Evolutionary conservation across 2,329 filamentous ascomycete genomes (phyloP), one percentile per base, ranked within the genome.

Genomic region (Trichoderma atroviride): DNA sequence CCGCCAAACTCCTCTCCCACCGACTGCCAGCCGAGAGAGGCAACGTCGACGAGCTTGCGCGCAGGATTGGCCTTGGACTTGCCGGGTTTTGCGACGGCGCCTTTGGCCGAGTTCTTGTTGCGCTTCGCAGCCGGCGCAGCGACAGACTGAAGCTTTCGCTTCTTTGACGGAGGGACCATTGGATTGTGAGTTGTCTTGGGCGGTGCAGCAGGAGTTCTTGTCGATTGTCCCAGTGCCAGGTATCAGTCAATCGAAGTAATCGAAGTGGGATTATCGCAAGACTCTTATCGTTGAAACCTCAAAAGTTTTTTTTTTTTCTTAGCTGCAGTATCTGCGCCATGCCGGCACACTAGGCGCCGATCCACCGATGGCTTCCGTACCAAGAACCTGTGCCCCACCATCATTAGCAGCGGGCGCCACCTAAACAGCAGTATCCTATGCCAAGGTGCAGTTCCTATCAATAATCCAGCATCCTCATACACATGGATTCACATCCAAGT

Each of bases 1-100:
- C 92, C 94, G 75, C 91, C 96, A 79, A 99, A 97, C 0, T 96
- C 96, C 72, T 96, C 94, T n/a, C 92, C 92, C 81, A 97, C 93
- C 57, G 95, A 89, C 74, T 86, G 83, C 88, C 88, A 91, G 77
- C 81, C 78, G 55, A 91, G 79, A 1, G 84, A 80, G 71, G 84
- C 79, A 35, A 83, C 79, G 55, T 82, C 80, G 27, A 87, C 80
- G 2, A 81, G 76, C 50, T 71, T 73, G 53, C 72, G 76, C 24
- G 70, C 57, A 47, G 63, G 47, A 22, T 73, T 74, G 76, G 27
- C 55, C 57, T 73, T 52, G 1, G 52, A 11, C 1, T 70, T 59
- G 61, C 70, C 24, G 71, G 71, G 59, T 58, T 68, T 50, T 72
- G 73, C 16, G 72, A 27, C 62, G 43, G 37, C 57, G 47, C 69